Conservation (phyloP, 2,329 filamentous ascomycete species). For the Pseudogymnoascus sp. region DNA sequence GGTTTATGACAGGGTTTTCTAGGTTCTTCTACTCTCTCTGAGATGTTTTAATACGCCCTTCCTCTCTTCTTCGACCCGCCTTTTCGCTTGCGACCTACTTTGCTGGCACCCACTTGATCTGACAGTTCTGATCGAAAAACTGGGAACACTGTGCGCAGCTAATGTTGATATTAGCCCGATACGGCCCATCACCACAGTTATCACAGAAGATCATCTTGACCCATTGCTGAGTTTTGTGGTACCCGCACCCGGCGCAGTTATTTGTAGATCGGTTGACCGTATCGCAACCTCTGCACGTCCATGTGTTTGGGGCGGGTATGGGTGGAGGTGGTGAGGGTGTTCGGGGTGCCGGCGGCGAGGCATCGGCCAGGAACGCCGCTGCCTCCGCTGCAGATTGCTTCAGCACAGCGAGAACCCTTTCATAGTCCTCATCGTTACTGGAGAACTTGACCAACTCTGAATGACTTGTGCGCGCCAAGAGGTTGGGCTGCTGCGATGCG, state of each 20-base stretch:
- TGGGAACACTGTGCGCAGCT: not conserved
- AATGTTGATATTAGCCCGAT: not conserved
- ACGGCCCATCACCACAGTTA: not conserved
- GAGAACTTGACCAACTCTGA: no score
- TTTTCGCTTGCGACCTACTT: no score
- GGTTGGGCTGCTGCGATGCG: slow-evolving; percentile 42
- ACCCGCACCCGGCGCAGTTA: not conserved
- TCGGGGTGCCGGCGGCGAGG: slow-evolving; percentile 43
- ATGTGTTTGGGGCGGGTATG: no score
- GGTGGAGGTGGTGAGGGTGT: no score
- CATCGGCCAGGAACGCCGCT: slow-evolving; percentile 38
- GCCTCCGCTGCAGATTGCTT: slow-evolving; percentile 40
- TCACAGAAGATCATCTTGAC: not conserved
- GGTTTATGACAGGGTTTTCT: no score
- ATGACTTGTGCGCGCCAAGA: no score
- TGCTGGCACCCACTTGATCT: not conserved
- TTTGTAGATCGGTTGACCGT: not conserved
- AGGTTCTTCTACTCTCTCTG: no score
- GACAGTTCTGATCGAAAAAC: not conserved
- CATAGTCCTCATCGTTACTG: no score
- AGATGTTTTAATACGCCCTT: no score
- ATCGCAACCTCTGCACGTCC: not conserved
- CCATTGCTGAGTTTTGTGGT: not conserved
- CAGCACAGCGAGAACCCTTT: slow-evolving; percentile 72
- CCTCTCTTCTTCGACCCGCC: no score